These are phyloP conservation scores for Vaccinium macrocarpon DNA, from an alignment of 148 eudicot species.

Conservation along the genomic window DNA sequence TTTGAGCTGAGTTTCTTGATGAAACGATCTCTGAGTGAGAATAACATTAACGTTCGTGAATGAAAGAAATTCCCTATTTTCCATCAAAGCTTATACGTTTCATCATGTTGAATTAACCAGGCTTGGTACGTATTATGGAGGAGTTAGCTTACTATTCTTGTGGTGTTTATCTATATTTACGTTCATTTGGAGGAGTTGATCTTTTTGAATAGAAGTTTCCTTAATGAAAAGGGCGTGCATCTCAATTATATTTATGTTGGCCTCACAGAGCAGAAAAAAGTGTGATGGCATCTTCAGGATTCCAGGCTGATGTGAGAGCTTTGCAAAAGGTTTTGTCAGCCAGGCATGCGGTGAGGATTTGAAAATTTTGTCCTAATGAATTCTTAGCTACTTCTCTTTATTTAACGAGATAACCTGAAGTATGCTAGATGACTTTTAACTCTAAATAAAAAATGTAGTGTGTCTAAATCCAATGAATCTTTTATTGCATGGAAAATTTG, in stretches of 20 bases:
- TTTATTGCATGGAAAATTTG: neutral
- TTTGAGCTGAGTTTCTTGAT: too few relatives aligned
- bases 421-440: neutral
- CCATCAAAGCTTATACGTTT: neutral
- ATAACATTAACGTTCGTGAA: neutral
- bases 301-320: slow-evolving; percentile 98
- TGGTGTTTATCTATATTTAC: neutral
- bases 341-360: slow-evolving; percentile 67
- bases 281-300: slow-evolving; percentile 86
- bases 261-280: slow-evolving; percentile 76
- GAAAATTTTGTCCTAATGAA: neutral
- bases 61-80: neutral
- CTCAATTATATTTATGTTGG: slow-evolving; percentile 8
- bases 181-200: slow-evolving; percentile 2
- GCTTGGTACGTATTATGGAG: neutral
- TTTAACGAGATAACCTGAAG: neutral
- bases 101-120: neutral
- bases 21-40: neutral
- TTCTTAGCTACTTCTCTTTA: neutral
- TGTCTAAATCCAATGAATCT: neutral
- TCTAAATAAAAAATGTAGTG: neutral
- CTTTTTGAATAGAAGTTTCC: slow-evolving; percentile 1
- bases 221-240: neutral
- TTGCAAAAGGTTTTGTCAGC: slow-evolving; percentile 81
- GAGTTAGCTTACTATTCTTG: neutral